Base-by-base conservation (phyloP, 495 filamentous ascomycete genomes). In the Penicillium flavigenum region DNA sequence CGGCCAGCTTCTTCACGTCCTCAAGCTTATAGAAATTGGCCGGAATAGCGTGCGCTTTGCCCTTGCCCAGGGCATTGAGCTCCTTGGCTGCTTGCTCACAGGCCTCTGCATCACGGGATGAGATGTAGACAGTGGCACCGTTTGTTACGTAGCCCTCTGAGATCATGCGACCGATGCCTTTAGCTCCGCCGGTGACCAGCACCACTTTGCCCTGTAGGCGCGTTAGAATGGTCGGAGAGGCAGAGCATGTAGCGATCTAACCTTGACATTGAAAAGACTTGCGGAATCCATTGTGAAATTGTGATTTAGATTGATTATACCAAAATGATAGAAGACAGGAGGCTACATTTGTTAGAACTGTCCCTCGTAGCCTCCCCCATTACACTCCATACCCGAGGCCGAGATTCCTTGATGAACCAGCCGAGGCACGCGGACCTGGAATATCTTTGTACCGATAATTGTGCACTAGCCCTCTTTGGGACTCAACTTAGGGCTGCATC, bases 111-210 rank as follows among this genome's bases (percentile, higher is more conserved):
- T 87, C 87, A 43, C 89, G 86, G 4, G 88, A 91, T 8, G 87
- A 88, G 57, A 94, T 91, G 72, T 92, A 92, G 31, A 92, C 89
- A 39, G 84, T 90, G 17, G 90, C 89, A 39, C 90, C 89, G 68
- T 92, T 92, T 26, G 81, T 75, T 1, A 91, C 86, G 60, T 88
- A 88, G 3, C 89, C 87, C 63, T 91, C 85, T 0, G 89, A 86
- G 58, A 88, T 89, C 88, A 92, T 94, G 46, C 88, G 81, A 59
- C 87, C 87, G 63, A 90, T 87, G 31, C 87, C 87, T 60, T 79
- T 89, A 56, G 83, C 83, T 49, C 83, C 87, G 56, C 87, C 87
- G 52, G 87, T 90, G 60, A 90, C 83, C 75, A 88, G 77, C 74
- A 87, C 86, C 67, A 88, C 84, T 76, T 88, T 88, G 72, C 84